phyloP scores from a whole-genome alignment of 2,329 filamentous ascomycete species.

The Cadophora gregata region DNA sequence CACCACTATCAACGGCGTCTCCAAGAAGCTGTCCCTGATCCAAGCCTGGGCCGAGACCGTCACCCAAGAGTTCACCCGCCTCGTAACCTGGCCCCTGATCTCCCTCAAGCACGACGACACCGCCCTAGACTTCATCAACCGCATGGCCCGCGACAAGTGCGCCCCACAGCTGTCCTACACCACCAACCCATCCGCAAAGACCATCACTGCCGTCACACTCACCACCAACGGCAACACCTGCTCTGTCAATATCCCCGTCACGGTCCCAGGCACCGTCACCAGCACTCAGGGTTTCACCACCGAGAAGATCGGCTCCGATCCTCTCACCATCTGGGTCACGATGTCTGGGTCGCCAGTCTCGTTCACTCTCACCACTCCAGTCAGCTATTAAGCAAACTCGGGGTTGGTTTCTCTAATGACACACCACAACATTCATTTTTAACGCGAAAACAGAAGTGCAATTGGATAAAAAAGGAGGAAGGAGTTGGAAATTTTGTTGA shows the following conservation, averaged over 20 bases:
- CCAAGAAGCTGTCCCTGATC: slow-evolving; percentile 37
- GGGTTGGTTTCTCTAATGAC: background rate
- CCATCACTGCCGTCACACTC: slow-evolving; percentile 44
- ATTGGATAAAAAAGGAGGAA: background rate
- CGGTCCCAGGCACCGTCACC: slow-evolving; percentile 46
- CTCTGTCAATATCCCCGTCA: slow-evolving; percentile 36
- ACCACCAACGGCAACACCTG: slow-evolving; percentile 49
- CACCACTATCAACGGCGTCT: slow-evolving; percentile 39
- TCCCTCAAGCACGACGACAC: slow-evolving; percentile 58
- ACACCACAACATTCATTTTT: background rate
- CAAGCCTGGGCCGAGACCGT: slow-evolving; percentile 44
- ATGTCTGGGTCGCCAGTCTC: slow-evolving; percentile 53
- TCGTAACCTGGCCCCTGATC: slow-evolving; percentile 38
- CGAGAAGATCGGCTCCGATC: slow-evolving; percentile 53
- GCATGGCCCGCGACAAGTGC: slow-evolving; percentile 44
- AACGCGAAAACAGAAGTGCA: background rate
- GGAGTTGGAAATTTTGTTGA: background rate
- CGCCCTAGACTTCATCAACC: slow-evolving; percentile 54
- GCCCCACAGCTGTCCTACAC: slow-evolving; percentile 35
- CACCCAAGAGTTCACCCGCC: slow-evolving; percentile 37
- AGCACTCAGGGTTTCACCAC: slow-evolving; percentile 34
- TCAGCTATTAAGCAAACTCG: slow-evolving; percentile 33
- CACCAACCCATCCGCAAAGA: slow-evolving; percentile 27
- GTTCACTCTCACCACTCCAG: slow-evolving; percentile 46
- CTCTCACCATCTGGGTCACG: slow-evolving; percentile 33